Percentiles rank a stretch among this genome's conserved stretches.
phyloP scores from a whole-genome alignment of 2,329 filamentous ascomycete genomes.

The Neocatenulostroma microsporum region DNA sequence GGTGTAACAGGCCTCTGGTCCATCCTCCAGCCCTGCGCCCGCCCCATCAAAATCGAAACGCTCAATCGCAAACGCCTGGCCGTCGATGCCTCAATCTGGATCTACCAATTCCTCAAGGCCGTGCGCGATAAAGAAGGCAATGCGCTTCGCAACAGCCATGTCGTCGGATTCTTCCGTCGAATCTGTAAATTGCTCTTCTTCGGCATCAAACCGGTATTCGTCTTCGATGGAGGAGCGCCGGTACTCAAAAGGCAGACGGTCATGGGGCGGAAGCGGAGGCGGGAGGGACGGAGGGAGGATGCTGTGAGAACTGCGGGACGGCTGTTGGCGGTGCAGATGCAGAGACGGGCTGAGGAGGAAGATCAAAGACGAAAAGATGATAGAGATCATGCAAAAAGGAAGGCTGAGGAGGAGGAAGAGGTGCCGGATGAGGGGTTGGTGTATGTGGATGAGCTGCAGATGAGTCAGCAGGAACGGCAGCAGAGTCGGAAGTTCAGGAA shows the following conservation, averaged over 20 bases:
- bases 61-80: constrained; percentile 94
- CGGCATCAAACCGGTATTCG: constrained; percentile 92
- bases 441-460: constrained; percentile 83
- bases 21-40: constrained; percentile 86
- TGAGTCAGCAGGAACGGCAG: constrained; percentile 67
- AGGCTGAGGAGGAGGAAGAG: constrained; percentile 61
- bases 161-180: constrained; percentile 94
- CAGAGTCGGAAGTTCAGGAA: constrained; percentile 74
- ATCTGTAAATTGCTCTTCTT: constrained; percentile 98
- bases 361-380: constrained; percentile 54
- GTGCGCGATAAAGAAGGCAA: constrained; percentile 98
- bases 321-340: constrained; percentile 88
- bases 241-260: constrained; percentile 87
- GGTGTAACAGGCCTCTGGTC: constrained; percentile 98
- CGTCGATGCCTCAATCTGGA: constrained; percentile 98
- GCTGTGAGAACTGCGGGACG: constrained; percentile 85
- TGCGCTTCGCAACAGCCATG: constrained; percentile 86
- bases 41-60: constrained; percentile 91
- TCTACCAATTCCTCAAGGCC: constrained; percentile 98
- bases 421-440: constrained; percentile 65
- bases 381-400: no score
- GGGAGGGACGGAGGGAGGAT: constrained; percentile 89
- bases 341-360: constrained; percentile 80
- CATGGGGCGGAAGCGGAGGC: constrained; percentile 62
- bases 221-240: constrained; percentile 94